Conservation (phyloP, 148 eudicot genomes). For the Simmondsia chinensis region DNA sequence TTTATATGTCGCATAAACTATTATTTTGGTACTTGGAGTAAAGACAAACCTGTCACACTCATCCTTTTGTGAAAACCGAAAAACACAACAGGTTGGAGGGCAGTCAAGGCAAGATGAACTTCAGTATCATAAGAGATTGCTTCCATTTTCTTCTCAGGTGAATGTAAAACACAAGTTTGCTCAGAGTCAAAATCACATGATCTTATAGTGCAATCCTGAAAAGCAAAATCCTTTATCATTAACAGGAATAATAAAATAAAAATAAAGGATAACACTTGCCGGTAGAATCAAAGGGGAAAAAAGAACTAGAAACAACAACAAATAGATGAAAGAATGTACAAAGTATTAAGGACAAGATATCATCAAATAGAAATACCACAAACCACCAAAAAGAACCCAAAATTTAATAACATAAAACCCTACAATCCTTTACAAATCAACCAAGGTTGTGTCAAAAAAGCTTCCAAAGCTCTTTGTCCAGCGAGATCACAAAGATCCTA, state of each 20-base stretch:
- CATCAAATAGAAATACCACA: too few relatives aligned
- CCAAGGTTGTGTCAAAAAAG: too few relatives aligned
- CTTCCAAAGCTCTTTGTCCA: too few relatives aligned
- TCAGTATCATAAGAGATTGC: constrained; percentile 74
- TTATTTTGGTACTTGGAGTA: too few relatives aligned
- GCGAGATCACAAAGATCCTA: too few relatives aligned
- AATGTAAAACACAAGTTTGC: constrained; percentile 93
- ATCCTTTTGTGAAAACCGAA: constrained; percentile 91
- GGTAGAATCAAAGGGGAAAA: not conserved
- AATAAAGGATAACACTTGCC: not conserved
- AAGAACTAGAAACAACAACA: not conserved
- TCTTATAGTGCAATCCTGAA: constrained; percentile 90
- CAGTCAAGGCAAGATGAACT: constrained; percentile 96
- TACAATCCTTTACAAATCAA: too few relatives aligned
- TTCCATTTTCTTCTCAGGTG: constrained; percentile 93
- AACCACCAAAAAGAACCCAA: too few relatives aligned
- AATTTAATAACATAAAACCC: too few relatives aligned
- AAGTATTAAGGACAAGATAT: too few relatives aligned
- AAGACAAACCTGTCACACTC: constrained; percentile 91
- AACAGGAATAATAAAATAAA: not conserved
- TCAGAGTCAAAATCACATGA: constrained; percentile 97
- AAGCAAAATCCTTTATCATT: constrained; percentile 2
- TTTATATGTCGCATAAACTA: too few relatives aligned
- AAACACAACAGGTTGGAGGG: constrained; percentile 94
- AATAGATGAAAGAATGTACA: not conserved